Percentiles rank a stretch among this genome's conserved stretches.
Conservation (phyloP, 345 rosid species). For the Murraya paniculata region DNA sequence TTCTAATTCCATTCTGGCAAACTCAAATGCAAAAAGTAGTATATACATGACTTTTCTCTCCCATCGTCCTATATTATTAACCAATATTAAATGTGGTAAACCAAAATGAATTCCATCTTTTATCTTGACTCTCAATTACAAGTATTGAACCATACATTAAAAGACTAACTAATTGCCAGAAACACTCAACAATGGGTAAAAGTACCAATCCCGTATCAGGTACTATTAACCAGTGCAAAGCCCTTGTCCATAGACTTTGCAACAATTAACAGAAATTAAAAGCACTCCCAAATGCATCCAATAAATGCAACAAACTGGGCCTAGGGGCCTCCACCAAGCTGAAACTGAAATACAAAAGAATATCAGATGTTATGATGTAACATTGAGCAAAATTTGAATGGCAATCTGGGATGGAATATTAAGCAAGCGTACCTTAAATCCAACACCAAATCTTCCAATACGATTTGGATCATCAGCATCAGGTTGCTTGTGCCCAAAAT, state of each 20-base stretch:
- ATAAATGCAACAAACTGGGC: not conserved
- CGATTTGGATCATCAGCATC: conserved; percentile 25
- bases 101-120: not conserved
- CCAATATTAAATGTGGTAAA: not conserved
- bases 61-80: not conserved
- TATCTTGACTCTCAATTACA: not conserved
- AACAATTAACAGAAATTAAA: not conserved
- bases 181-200: not conserved
- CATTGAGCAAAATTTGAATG: not conserved
- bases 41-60: not conserved
- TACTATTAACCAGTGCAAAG: not conserved
- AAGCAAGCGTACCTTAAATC: conserved; percentile 31
- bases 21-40: not conserved
- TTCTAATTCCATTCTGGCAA: not conserved
- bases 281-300: not conserved
- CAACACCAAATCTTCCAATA: conserved; percentile 41
- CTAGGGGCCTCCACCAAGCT: not conserved
- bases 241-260: not conserved
- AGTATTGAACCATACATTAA: not conserved
- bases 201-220: not conserved
- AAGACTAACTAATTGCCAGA: not conserved
- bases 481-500: conserved; percentile 38
- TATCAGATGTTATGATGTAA: not conserved
- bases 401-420: not conserved
- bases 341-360: not conserved